Evolutionary conservation across 495 filamentous ascomycete genomes (phyloP), one percentile per base, ranked within the genome.

Genomic region (Neurospora africana): DNA sequence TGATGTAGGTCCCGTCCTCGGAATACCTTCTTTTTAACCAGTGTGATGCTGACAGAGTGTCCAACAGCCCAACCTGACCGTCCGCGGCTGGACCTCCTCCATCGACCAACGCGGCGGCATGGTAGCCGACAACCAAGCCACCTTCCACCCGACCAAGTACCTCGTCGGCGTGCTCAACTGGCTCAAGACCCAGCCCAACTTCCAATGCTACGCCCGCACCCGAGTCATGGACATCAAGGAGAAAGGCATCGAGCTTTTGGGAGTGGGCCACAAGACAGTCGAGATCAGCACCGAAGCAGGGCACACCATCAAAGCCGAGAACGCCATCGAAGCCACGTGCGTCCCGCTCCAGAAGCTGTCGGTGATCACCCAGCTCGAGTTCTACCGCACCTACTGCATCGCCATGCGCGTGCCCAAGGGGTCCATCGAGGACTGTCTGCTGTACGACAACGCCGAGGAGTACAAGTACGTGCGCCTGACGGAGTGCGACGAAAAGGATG

Each of bases 111-210:
- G 86, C 13, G 85, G 83, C 68, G 83, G 82, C 19, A 76, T 83
- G 5, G 76, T 87, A 3, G 86, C 80, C 68, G 61, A 71, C 6
- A 79, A 80, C n/a, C 87, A 89, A 76, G 87, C 86, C 0, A 84
- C 87, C 3, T 89, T 88, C 76, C 87, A 89, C 72, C 87, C 88
- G 1, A 89, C 87, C 1, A 83, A 82, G 71, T 89, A 89, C 70
- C 74, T 87, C 0, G 76, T 83, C 35, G 86, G 84, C 17, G 75
- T 89, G 0, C 79, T 89, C 2, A 77, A 81, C 33, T 87, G 83
- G 79, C 79, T 89, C 37, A 78, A 80, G 40, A 65, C 82, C 21
- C 85, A 88, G 72, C 80, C 83, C 13, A 83, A 82, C 69, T 88
- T 89, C 77, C 72, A 81, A 33, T 88, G 87, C 74, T 89, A 81